Conservation (phyloP, 306 rosid species). For the Carpinus viminea region DNA sequence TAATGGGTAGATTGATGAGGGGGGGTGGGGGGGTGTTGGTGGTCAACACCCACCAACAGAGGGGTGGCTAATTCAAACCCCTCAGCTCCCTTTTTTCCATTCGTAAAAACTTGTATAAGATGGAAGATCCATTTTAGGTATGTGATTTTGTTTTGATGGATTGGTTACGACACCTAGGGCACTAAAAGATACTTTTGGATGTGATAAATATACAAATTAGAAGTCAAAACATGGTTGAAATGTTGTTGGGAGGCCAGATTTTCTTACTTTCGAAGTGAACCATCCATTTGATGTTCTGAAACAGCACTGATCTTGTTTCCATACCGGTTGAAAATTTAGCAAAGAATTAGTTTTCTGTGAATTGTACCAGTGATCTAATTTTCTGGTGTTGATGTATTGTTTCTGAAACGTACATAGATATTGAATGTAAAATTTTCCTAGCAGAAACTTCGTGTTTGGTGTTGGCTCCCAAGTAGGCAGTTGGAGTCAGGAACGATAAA, state of each 20-base stretch:
- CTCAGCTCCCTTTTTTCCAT: no score
- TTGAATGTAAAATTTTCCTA: constrained; percentile 26
- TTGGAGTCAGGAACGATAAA: constrained; percentile 85
- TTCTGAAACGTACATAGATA: constrained; percentile 18
- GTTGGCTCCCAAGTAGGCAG: constrained; percentile 63
- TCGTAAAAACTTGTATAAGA: not conserved
- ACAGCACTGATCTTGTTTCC: constrained; percentile 6
- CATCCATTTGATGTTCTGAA: constrained; percentile 24
- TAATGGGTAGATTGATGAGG: not conserved
- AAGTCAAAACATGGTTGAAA: not conserved
- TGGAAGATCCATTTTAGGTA: not conserved
- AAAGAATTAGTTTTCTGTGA: not conserved
- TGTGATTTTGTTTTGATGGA: not conserved
- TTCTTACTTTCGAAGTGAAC: not conserved
- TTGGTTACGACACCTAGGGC: not conserved
- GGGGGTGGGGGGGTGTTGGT: no score
- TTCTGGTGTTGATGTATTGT: constrained; percentile 16
- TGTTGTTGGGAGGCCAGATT: not conserved
- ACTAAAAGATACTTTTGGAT: not conserved
- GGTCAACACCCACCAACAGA: no score
- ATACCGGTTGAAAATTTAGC: not conserved
- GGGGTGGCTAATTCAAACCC: no score
- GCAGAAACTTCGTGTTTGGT: constrained; percentile 95
- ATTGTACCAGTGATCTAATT: not conserved
- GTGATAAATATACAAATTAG: not conserved